These are phyloP conservation scores for Astragalus membranaceus DNA, from an alignment of 306 rosid species.

Conservation along the genomic window DNA sequence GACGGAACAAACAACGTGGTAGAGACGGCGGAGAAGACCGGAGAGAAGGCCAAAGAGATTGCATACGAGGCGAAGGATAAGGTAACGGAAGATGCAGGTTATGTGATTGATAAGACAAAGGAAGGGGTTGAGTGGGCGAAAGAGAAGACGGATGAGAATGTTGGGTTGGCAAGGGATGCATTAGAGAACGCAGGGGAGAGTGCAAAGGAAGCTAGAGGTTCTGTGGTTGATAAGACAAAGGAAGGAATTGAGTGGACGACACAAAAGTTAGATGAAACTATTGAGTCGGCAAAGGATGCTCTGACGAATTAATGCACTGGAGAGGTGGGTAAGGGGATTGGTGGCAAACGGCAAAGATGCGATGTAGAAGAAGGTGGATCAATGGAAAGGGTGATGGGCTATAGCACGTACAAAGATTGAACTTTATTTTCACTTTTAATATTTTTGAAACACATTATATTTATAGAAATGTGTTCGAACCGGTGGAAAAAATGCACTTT, in stretches of 20 bases:
- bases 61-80: conserved; percentile 22
- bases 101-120: conserved; percentile 16
- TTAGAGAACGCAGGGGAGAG: conserved; percentile 31
- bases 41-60: conserved; percentile 24
- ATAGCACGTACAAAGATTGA: too few relatives aligned
- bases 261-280: conserved; percentile 28
- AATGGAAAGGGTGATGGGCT: conserved; percentile 21
- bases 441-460: too few relatives aligned
- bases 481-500: too few relatives aligned
- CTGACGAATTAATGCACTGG: neutral
- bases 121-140: conserved; percentile 13
- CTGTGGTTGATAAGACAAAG: neutral
- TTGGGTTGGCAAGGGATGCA: neutral
- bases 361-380: conserved; percentile 44
- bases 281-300: neutral
- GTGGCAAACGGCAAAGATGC: conserved; percentile 29
- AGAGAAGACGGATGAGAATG: conserved; percentile 30
- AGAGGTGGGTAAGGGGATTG: conserved; percentile 9
- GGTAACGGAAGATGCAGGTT: neutral
- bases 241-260: conserved; percentile 15
- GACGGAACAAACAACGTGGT: neutral
- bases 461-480: too few relatives aligned
- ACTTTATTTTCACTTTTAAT: too few relatives aligned
- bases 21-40: conserved; percentile 20
- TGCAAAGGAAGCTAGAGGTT: conserved; percentile 23